A percentile compares a stretch with the other conserved stretches of the same genome.
phyloP scores from a whole-genome alignment of 1,284 basidiomycete species.

The Irpex lacteus region DNA sequence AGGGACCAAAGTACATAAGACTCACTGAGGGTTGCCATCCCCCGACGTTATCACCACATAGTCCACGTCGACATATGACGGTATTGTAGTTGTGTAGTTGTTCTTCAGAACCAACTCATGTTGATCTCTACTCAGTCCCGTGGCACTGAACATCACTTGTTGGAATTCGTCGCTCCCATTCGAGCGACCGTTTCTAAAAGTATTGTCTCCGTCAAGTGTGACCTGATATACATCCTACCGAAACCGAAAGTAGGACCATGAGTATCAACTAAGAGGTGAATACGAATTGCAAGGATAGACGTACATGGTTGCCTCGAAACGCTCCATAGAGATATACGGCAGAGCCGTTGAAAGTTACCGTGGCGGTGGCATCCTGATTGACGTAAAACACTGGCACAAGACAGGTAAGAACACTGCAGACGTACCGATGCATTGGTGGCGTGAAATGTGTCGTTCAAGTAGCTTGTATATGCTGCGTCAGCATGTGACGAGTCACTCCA shows the following conservation, averaged over 20 bases:
- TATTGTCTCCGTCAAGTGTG: slow-evolving; percentile 6
- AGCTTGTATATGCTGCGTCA: not conserved
- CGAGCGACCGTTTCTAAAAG: not conserved
- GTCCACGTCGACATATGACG: slow-evolving; percentile 9
- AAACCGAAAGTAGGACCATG: not conserved
- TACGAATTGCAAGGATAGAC: not conserved
- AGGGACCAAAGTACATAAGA: not conserved
- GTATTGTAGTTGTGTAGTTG: not conserved
- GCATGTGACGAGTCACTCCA: slow-evolving; percentile 9
- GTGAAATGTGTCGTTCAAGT: slow-evolving; percentile 9
- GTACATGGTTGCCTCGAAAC: slow-evolving; percentile 11
- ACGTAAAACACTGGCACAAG: not conserved
- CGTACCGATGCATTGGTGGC: slow-evolving; percentile 8
- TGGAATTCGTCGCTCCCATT: not conserved
- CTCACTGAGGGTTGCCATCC: slow-evolving; percentile 8
- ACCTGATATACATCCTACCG: slow-evolving; percentile 4
- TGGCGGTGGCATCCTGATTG: slow-evolving; percentile 4
- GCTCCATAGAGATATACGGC: slow-evolving; percentile 12
- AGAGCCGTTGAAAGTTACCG: slow-evolving; percentile 12
- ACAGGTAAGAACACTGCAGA: not conserved
- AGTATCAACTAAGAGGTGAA: not conserved
- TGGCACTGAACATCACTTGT: slow-evolving; percentile 2
- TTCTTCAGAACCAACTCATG: slow-evolving; percentile 10
- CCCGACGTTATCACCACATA: slow-evolving; percentile 11
- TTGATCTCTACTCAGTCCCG: not conserved